Conservation (phyloP, 169 alveolate species). For the Plasmodium reichenowi region DNA sequence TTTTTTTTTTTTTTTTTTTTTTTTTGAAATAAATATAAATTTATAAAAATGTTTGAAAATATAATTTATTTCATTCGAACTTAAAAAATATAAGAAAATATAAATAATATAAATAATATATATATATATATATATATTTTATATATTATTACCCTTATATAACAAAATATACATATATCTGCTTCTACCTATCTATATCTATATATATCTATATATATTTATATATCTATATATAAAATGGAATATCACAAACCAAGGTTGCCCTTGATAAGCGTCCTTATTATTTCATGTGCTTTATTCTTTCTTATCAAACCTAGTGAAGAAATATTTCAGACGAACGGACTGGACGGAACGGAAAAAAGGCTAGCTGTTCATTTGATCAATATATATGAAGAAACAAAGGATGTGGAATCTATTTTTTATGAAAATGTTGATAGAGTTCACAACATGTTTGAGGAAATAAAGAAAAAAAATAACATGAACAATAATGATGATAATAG, state of each 20-base stretch:
- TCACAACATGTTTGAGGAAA: conserved; percentile 24
- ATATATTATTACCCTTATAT: too few species aligned
- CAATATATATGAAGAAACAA: conserved; percentile 25
- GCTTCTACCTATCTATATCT: background rate
- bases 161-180: too few species aligned
- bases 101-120: too few species aligned
- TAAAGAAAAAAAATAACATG: conserved; percentile 3
- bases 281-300: background rate
- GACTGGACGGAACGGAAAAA: conserved; percentile 19
- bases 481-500: background rate
- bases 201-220: background rate
- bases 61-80: too few species aligned
- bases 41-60: too few species aligned
- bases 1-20: too few species aligned
- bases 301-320: background rate
- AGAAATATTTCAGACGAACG: conserved; percentile 13
- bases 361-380: conserved; percentile 27
- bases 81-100: too few species aligned
- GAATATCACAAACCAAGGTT: background rate
- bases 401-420: conserved; percentile 22
- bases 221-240: conserved; percentile 10
- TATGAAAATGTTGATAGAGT: conserved; percentile 23
- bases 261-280: background rate
- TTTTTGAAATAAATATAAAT: too few species aligned
- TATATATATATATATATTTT: too few species aligned